Conservation (phyloP, 2,329 filamentous ascomycete species). For the Seiridium cupressi region DNA sequence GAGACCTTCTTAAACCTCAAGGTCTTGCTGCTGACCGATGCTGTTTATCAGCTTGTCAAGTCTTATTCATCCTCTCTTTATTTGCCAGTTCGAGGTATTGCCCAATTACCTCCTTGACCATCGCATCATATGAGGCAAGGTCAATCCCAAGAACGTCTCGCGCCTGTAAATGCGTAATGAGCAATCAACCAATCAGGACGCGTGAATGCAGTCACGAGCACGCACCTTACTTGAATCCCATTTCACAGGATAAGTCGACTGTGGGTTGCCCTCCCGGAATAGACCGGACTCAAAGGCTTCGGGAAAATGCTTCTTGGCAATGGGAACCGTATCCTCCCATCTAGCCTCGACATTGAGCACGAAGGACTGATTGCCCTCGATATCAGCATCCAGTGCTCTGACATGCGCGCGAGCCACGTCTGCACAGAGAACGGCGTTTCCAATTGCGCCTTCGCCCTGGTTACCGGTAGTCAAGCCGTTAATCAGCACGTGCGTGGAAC, state of each 20-base stretch:
- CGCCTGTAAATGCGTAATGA: neutral
- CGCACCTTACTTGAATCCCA: slow-evolving; percentile 3
- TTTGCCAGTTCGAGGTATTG: slow-evolving; percentile 1
- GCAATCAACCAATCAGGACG: neutral
- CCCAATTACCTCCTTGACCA: neutral
- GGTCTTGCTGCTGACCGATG: too few relatives aligned
- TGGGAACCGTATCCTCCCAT: slow-evolving; percentile 4
- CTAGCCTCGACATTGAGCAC: neutral
- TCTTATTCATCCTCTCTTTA: neutral
- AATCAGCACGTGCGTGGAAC: slow-evolving; percentile 5
- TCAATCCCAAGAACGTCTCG: neutral
- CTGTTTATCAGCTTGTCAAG: too few relatives aligned
- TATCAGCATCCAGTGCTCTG: neutral
- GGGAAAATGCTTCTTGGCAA: neutral
- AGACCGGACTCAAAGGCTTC: neutral
- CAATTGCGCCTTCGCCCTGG: neutral
- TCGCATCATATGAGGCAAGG: neutral
- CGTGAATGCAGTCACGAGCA: neutral
- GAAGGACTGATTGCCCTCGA: slow-evolving; percentile 9
- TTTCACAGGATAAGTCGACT: neutral
- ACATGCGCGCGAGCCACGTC: slow-evolving; percentile 11
- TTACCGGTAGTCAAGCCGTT: slow-evolving; percentile 1
- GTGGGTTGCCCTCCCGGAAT: neutral
- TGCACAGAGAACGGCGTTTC: slow-evolving; percentile 9
- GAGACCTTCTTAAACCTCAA: too few relatives aligned